Conservation (phyloP, 1,284 basidiomycete genomes). For the Puccinia hordei region DNA sequence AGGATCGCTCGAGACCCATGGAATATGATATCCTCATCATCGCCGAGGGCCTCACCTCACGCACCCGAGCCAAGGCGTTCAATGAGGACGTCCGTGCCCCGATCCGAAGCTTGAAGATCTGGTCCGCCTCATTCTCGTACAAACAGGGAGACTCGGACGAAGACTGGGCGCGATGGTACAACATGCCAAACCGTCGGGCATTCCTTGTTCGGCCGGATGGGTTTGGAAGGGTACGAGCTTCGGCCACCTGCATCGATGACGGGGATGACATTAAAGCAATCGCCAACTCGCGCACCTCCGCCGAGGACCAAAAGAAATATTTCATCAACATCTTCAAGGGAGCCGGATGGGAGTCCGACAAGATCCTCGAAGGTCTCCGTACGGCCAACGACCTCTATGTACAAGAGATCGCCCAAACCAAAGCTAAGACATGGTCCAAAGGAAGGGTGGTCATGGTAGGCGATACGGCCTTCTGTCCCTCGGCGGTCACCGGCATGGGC, state of each 20-base stretch:
- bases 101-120: conserved; percentile 13
- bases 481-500: conserved; percentile 55
- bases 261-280: neutral
- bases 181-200: neutral
- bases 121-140: conserved; percentile 26
- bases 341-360: conserved; percentile 51
- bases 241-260: neutral
- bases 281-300: neutral
- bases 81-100: conserved; percentile 37
- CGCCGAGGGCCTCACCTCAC: conserved; percentile 55
- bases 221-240: conserved; percentile 52
- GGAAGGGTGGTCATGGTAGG: conserved; percentile 54
- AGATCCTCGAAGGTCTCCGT: conserved; percentile 52
- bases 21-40: conserved; percentile 54
- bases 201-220: conserved; percentile 53
- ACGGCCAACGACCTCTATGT: conserved; percentile 53
- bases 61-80: conserved; percentile 53
- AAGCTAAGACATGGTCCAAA: conserved; percentile 52
- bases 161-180: conserved; percentile 22
- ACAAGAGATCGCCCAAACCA: conserved; percentile 53
- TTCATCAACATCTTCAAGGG: conserved; percentile 50
- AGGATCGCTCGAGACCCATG: conserved; percentile 45
- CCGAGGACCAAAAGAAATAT: conserved; percentile 51
- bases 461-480: conserved; percentile 54
- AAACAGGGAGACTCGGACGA: conserved; percentile 10